A percentile compares a stretch with the other conserved stretches of the same genome.
Conservation (phyloP, 2,329 filamentous ascomycete genomes). For the Aspergillus bombycis region DNA sequence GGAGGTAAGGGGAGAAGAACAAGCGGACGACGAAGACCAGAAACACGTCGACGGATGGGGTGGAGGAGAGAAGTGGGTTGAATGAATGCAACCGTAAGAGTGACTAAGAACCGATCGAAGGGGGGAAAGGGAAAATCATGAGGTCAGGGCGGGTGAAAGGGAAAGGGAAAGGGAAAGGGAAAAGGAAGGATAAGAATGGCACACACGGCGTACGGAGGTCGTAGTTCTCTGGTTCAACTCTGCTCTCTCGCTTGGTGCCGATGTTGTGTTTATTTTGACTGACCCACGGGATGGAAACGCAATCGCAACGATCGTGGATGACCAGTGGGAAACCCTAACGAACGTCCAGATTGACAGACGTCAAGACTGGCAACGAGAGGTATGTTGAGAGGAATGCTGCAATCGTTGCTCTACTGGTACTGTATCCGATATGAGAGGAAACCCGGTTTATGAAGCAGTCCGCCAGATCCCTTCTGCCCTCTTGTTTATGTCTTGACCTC, state of each 20-base stretch:
- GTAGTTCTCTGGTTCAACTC: constrained; percentile 10
- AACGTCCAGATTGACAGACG: neutral
- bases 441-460: neutral
- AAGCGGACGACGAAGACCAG: constrained; percentile 20
- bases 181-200: too few relatives aligned
- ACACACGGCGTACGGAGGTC: neutral
- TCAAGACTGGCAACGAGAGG: constrained; percentile 12
- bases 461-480: neutral
- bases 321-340: neutral
- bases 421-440: neutral
- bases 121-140: constrained; percentile 14
- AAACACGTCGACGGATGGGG: constrained; percentile 2
- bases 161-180: constrained; percentile 6
- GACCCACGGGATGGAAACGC: constrained; percentile 27
- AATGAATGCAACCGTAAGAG: constrained; percentile 1
- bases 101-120: constrained; percentile 23
- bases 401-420: neutral
- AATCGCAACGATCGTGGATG: constrained; percentile 10
- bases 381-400: constrained; percentile 12
- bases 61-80: neutral
- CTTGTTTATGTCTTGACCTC: neutral
- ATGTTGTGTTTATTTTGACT: constrained; percentile 40
- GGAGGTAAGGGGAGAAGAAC: constrained; percentile 12
- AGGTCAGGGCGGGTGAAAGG: constrained; percentile 18
- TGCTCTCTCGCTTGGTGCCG: constrained; percentile 26